Evolutionary conservation across 169 alveolate genomes (phyloP), one percentile per base, ranked within the genome.

Genomic region (Plasmodium coatneyi): DNA sequence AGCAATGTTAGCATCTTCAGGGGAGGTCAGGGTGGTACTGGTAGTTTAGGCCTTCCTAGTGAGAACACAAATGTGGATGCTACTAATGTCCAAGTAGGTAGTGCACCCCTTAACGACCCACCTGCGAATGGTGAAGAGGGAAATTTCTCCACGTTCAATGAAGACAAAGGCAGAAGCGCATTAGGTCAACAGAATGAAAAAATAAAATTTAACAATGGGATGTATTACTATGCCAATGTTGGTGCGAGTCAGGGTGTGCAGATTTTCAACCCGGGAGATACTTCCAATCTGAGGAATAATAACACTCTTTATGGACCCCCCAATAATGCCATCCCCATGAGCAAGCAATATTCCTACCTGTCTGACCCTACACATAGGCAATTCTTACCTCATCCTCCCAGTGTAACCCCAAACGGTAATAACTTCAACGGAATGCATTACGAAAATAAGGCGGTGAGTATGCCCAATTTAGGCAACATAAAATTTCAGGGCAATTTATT

Each of bases 301-400:
- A 9, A 54, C 41, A 82, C 71, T 19, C 19, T 56, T 30, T 56
- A 82, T 56, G 83, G 30, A 41, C 16, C 3, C 25, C 4, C 72
- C 5, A 32, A 16, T 71, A 83, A 71, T 43, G 43, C 28, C 19
- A 30, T 70, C 16, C 25, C 25, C 43, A 41, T 66, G 81, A 83
- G 52, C 76, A 83, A 71, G 76, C 76, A 54, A n/a, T 14, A 14
- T 30, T 25, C 60, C 12, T 16, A 6, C 46, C 0, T 54, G 36
- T 54, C 90, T 49, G 90, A 82, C 36, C 90, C 90, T n/a, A 60
- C 84, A 9, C 30, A 12, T 41, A 79, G 49, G 9, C 22, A 28
- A 30, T 41, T 79, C 54, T 7, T 82, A 56, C 52, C 10, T 22
- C 10, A 52, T 9, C 36, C 66, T 9, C 19, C 66, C 41, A 19